Percentiles rank a stretch among this genome's conserved stretches.
Conservation (phyloP, 345 rosid species). For the Brassica cretica region DNA sequence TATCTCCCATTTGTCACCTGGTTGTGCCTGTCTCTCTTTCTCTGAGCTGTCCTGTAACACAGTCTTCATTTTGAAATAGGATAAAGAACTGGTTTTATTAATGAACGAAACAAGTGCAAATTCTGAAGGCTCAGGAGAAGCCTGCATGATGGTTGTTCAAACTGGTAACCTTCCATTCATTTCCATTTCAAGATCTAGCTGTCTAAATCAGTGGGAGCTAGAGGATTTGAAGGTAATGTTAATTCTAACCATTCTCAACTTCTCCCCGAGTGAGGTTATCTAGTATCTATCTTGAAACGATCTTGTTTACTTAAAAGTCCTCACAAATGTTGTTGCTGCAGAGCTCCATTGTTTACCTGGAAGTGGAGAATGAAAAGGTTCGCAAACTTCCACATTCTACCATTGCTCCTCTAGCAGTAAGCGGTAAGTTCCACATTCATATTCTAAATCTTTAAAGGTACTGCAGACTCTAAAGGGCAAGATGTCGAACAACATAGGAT, state of each 20-base stretch:
- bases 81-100: slow-evolving; percentile 64
- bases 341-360: slow-evolving; percentile 54
- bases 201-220: slow-evolving; percentile 52
- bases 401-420: slow-evolving; percentile 72
- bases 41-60: slow-evolving; percentile 19
- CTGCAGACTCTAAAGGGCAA: not conserved
- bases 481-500: not conserved
- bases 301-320: not conserved
- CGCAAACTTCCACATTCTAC: slow-evolving; percentile 66
- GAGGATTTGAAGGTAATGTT: slow-evolving; percentile 61
- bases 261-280: not conserved
- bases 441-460: no score
- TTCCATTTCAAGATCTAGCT: slow-evolving; percentile 50
- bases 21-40: not conserved
- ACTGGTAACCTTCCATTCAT: slow-evolving; percentile 68
- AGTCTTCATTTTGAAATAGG: slow-evolving; percentile 47
- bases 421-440: slow-evolving; percentile 52
- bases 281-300: not conserved
- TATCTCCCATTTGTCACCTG: slow-evolving; percentile 5
- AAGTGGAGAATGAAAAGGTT: slow-evolving; percentile 67
- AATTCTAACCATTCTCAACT: slow-evolving; percentile 2
- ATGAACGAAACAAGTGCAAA: slow-evolving; percentile 49
- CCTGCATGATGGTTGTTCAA: slow-evolving; percentile 75
- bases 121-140: slow-evolving; percentile 70
- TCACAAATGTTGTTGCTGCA: slow-evolving; percentile 29